phyloP scores from a whole-genome alignment of 495 filamentous ascomycete species.

The Podospora didyma region DNA sequence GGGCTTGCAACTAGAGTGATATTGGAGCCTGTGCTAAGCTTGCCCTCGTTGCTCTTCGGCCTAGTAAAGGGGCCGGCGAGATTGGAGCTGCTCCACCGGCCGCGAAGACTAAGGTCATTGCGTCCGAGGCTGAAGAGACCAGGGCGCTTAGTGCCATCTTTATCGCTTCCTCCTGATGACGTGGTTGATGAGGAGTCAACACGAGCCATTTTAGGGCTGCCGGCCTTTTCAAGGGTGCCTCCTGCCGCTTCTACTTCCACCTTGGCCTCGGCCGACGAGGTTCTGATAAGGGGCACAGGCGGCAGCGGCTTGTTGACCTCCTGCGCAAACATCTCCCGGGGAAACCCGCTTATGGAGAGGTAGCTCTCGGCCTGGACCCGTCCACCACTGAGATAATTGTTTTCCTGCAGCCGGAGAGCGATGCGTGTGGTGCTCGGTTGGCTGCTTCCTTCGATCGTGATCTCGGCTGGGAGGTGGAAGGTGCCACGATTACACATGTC shows the following conservation, averaged over 20 bases:
- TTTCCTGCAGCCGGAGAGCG: slow-evolving; percentile 26
- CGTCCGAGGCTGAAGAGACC: neutral
- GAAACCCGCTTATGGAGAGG: slow-evolving; percentile 34
- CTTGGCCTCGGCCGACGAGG: neutral
- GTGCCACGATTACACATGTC: slow-evolving; percentile 28
- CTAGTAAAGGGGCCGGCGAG: neutral
- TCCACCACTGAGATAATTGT: slow-evolving; percentile 19
- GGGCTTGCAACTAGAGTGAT: neutral
- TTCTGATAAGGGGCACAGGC: neutral
- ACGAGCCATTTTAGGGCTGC: neutral
- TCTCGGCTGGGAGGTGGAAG: slow-evolving; percentile 18
- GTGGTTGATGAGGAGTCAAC: neutral
- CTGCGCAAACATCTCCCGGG: slow-evolving; percentile 16
- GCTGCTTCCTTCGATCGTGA: slow-evolving; percentile 19
- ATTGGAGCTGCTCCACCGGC: neutral
- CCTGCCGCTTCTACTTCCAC: too few relatives aligned
- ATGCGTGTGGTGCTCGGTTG: slow-evolving; percentile 22
- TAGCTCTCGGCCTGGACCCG: slow-evolving; percentile 9
- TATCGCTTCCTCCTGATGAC: neutral
- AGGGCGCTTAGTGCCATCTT: neutral
- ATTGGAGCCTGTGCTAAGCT: neutral
- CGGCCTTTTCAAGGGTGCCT: too few relatives aligned
- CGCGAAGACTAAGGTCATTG: neutral
- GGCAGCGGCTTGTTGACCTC: neutral
- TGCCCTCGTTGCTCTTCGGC: neutral